Conservation (phyloP, 1,284 basidiomycete genomes). For the Omphalotus olearius region DNA sequence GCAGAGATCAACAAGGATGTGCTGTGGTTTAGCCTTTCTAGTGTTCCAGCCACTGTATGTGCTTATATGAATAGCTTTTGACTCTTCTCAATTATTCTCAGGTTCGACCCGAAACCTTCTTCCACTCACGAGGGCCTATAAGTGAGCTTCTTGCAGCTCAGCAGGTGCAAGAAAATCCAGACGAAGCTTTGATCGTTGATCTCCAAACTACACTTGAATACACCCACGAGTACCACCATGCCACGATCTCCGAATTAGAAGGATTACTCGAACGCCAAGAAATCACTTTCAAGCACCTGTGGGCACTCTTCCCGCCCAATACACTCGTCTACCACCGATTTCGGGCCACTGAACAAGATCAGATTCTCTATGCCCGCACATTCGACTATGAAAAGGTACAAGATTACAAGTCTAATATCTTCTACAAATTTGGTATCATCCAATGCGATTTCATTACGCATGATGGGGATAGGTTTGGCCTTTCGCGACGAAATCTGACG, state of each 20-base stretch:
- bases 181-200: conserved; percentile 18
- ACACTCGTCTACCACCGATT: conserved; percentile 21
- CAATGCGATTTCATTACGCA: conserved; percentile 22
- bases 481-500: conserved; percentile 17
- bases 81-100: conserved; percentile 1
- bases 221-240: conserved; percentile 17
- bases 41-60: conserved; percentile 11
- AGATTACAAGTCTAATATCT: conserved; percentile 11
- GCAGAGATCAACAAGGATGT: conserved; percentile 19
- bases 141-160: conserved; percentile 14
- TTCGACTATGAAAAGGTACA: conserved; percentile 7
- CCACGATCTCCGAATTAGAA: conserved; percentile 13
- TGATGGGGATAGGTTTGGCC: conserved; percentile 24
- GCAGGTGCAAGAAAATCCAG: conserved; percentile 7
- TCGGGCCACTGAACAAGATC: conserved; percentile 20
- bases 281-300: conserved; percentile 25
- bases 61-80: background rate
- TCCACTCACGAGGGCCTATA: conserved; percentile 11
- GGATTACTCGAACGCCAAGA: conserved; percentile 13
- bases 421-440: conserved; percentile 5
- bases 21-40: conserved; percentile 13
- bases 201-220: conserved; percentile 18
- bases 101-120: conserved; percentile 14
- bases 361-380: conserved; percentile 17
- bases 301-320: conserved; percentile 25